Evolutionary conservation across 148 eudicot species (phyloP).

Genomic region (Diospyros kaki): DNA sequence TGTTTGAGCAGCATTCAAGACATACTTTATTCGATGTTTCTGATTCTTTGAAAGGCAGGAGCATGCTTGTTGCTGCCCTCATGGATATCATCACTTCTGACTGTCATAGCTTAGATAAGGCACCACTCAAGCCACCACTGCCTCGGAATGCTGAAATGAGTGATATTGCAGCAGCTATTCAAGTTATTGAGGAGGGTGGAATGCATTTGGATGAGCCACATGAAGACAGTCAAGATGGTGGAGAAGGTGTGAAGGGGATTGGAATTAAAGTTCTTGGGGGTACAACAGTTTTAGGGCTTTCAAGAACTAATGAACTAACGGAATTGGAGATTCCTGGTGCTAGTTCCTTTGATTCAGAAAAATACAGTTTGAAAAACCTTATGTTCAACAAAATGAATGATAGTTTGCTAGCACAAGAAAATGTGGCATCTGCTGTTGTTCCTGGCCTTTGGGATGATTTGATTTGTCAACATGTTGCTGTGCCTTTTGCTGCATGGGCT

Average conservation of each 20-base stretch:
- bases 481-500: constrained; percentile 98
- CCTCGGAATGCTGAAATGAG: constrained; percentile 82
- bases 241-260: constrained; percentile 75
- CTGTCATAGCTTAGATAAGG: constrained; percentile 60
- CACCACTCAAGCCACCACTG: constrained; percentile 50
- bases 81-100: constrained; percentile 96
- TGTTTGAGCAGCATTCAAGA: constrained; percentile 75
- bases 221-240: constrained; percentile 62
- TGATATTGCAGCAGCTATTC: constrained; percentile 89
- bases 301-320: constrained; percentile 44
- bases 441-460: constrained; percentile 99
- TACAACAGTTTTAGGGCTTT: constrained; percentile 74
- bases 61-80: constrained; percentile 99
- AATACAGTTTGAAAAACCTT: constrained; percentile 25
- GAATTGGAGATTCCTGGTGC: constrained; percentile 35
- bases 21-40: constrained; percentile 59
- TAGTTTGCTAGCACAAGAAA: constrained; percentile 38
- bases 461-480: constrained; percentile 93
- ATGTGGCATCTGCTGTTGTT: constrained; percentile 67
- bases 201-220: constrained; percentile 78
- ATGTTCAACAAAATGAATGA: constrained; percentile 44
- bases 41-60: constrained; percentile 95
- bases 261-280: constrained; percentile 96
- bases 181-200: constrained; percentile 90
- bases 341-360: constrained; percentile 21